Evolutionary conservation across 176 grass and related monocot genomes (phyloP).

Genomic region (Saccharum spontaneum): DNA sequence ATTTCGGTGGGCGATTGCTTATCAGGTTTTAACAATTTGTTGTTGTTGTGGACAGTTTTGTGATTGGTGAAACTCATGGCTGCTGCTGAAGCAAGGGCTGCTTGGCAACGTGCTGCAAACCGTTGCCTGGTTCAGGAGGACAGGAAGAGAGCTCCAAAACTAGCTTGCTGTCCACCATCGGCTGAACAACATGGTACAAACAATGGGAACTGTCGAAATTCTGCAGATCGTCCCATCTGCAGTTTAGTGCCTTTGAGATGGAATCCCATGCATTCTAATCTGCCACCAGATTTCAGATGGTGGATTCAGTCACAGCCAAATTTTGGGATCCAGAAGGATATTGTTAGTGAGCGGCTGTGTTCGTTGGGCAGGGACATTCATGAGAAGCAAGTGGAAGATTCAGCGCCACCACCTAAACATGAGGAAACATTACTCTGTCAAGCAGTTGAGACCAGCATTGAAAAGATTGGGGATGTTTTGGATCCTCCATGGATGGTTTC

Average conservation of each 20-base stretch:
- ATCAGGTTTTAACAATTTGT: not conserved
- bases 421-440: constrained; percentile 37
- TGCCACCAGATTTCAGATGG: constrained; percentile 72
- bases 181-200: constrained; percentile 43
- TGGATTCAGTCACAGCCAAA: constrained; percentile 70
- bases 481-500: constrained; percentile 42
- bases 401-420: constrained; percentile 14
- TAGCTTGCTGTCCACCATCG: constrained; percentile 62
- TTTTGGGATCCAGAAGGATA: constrained; percentile 58
- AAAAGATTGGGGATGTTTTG: constrained; percentile 31
- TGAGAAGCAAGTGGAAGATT: constrained; percentile 39
- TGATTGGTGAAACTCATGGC: constrained; percentile 55
- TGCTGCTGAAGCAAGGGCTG: constrained; percentile 93
- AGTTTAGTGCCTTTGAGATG: constrained; percentile 63
- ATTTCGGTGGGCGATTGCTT: not conserved
- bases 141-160: constrained; percentile 88
- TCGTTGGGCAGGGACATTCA: constrained; percentile 6
- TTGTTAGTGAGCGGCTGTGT: constrained; percentile 35
- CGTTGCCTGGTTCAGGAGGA: constrained; percentile 88
- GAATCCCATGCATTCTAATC: constrained; percentile 51
- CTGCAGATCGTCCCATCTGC: constrained; percentile 33
- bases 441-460: constrained; percentile 1
- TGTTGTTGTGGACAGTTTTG: constrained; percentile 1
- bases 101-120: constrained; percentile 85
- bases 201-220: constrained; percentile 28